A percentile compares a stretch with the other conserved stretches of the same genome.
Evolutionary conservation across 163 green algal species (phyloP).

Genomic region (Scenedesmus sp.): DNA sequence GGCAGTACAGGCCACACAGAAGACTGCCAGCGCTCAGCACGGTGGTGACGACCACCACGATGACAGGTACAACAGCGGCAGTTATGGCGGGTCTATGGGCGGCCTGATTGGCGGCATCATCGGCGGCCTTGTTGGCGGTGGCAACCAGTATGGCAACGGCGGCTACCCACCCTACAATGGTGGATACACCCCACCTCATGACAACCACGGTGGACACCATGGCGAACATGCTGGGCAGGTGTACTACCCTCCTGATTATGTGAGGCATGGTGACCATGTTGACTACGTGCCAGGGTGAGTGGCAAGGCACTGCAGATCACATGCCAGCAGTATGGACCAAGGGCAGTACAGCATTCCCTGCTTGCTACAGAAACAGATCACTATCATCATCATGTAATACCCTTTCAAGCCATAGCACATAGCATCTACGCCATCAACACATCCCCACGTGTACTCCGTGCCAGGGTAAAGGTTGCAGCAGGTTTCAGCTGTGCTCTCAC

Average conservation of each 20-base stretch:
- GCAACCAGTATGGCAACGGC: not conserved
- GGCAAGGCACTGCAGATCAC: not conserved
- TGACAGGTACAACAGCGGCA: not conserved
- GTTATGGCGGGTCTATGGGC: not conserved
- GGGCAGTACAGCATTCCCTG: too few species aligned
- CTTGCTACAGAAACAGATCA: too few species aligned
- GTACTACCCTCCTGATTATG: slow-evolving; percentile 3
- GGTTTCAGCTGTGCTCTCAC: too few species aligned
- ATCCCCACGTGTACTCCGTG: too few species aligned
- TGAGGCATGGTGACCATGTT: not conserved
- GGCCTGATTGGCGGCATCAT: not conserved
- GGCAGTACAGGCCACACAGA: not conserved
- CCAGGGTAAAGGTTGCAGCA: too few species aligned
- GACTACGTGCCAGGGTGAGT: not conserved
- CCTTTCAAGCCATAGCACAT: too few species aligned
- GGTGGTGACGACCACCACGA: not conserved
- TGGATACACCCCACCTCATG: not conserved
- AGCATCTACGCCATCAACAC: too few species aligned
- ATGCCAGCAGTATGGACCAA: not conserved
- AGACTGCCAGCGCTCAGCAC: not conserved
- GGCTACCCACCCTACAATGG: not conserved
- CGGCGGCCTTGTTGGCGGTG: not conserved
- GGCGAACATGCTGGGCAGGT: not conserved
- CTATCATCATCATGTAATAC: too few species aligned
- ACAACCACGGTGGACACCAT: not conserved